Base-by-base conservation (phyloP, 2,329 filamentous ascomycete genomes). In the Pseudopyrenochaeta lycopersici region DNA sequence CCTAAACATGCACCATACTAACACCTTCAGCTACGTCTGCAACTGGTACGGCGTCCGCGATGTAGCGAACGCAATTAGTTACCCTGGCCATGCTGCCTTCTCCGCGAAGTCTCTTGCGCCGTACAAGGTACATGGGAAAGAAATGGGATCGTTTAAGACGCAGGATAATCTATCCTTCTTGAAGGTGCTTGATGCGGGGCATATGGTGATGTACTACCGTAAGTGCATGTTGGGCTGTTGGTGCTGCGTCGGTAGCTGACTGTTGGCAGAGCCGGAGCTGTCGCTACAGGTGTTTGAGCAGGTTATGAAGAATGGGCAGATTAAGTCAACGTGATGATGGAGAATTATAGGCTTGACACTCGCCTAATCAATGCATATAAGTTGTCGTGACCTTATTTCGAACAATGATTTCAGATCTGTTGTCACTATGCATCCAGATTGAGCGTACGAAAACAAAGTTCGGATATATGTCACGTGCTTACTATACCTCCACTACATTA, bases 121-220 rank as follows among this genome's bases (percentile, higher is more conserved):
- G 3, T 41, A 41, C 12, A 41, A 30, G 20, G 66, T 66, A 46
- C 68, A 82, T 56, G 78, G 80, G 2, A 79, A 78, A 66, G 81
- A 83, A 65, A 70, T 74, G 4, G 81, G 76, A 36, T 74, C 74
- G 40, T 82, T 79, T 66, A 84, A 90, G 14, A 90, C 93, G 70
- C 89, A 85, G 63, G 90, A 87, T 7, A 92, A 92, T 51, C 70
- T 84, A 31, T 77, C 74, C 21, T 82, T 82, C 63, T 77, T 77
- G 23, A 72, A 81, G 6, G 72, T 83, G 39, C 81, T 77, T 63
- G 75, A 78, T 38, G 70, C 70, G 6, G 78, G 79, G 1, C 79
- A 81, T 46, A 74, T 77, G 58, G 78, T 81, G 7, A 80, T 79
- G 3, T 83, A 82, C 62, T 84, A 84, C 63, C 81, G 54, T 64